Evolutionary conservation across 495 filamentous ascomycete species (phyloP).

Genomic region (Aspergillus sclerotiicarbonarius): DNA sequence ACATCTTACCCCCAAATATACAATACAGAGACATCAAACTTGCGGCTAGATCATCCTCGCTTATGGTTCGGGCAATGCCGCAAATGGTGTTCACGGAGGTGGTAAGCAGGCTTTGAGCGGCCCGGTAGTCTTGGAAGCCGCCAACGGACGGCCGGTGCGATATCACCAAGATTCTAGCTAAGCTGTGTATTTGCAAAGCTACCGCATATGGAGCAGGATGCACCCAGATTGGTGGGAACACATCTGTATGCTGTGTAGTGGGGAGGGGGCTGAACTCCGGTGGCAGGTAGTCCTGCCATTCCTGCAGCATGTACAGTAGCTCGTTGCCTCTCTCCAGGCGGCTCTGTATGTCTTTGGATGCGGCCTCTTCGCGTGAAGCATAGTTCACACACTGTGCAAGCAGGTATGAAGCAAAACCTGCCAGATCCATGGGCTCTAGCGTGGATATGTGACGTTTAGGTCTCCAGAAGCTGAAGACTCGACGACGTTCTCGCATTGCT

Average conservation of each 20-base stretch:
- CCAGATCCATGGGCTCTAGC: conserved; percentile 11
- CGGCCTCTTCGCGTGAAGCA: conserved; percentile 15
- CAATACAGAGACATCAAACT: conserved; percentile 24
- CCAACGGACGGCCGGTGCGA: conserved; percentile 30
- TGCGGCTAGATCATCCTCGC: conserved; percentile 20
- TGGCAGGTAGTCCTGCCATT: conserved; percentile 29
- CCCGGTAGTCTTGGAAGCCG: conserved; percentile 23
- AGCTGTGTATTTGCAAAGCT: conserved; percentile 28
- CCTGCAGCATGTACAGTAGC: conserved; percentile 24
- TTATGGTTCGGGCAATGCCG: conserved; percentile 24
- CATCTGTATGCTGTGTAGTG: conserved; percentile 5
- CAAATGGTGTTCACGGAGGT: conserved; percentile 20
- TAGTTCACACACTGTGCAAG: conserved; percentile 21
- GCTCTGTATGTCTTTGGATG: conserved; percentile 10
- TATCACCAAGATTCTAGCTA: conserved; percentile 27
- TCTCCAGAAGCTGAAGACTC: conserved; percentile 25
- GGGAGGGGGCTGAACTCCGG: conserved; percentile 25
- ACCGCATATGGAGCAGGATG: conserved; percentile 28
- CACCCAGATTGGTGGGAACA: conserved; percentile 33
- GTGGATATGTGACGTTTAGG: conserved; percentile 21
- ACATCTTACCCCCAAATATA: conserved; percentile 29
- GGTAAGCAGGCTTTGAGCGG: conserved; percentile 12
- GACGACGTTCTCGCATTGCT: conserved; percentile 28
- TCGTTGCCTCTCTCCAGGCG: conserved; percentile 20
- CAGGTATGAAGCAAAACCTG: conserved; percentile 10